phyloP scores from a whole-genome alignment of 1,284 basidiomycete genomes.

The Neonothopanus nambi region DNA sequence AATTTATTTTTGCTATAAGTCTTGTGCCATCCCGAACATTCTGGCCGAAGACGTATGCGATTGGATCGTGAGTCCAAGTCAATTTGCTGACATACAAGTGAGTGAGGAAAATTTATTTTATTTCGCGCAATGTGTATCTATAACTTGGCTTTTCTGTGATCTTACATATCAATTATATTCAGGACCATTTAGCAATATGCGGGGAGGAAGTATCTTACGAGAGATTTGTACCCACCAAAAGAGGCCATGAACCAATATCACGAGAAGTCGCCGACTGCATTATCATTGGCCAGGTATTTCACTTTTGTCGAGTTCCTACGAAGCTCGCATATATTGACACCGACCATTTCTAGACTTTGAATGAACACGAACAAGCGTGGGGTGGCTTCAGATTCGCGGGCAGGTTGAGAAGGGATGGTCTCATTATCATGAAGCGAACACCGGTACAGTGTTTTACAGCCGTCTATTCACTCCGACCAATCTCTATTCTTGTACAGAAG shows the following conservation, averaged over 20 bases:
- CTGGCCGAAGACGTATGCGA: constrained; percentile 1
- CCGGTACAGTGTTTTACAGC: constrained; percentile 36
- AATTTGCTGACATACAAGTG: constrained; percentile 21
- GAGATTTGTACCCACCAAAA: constrained; percentile 19
- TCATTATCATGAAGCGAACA: constrained; percentile 41
- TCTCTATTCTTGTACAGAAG: constrained; percentile 29
- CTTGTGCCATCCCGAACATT: constrained; percentile 21
- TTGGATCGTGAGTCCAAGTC: constrained; percentile 3
- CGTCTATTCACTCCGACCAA: background rate
- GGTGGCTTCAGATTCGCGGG: constrained; percentile 45
- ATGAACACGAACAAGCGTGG: constrained; percentile 48
- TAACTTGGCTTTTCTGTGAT: background rate
- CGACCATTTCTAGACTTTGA: constrained; percentile 35
- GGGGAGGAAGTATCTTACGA: constrained; percentile 28
- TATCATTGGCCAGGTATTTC: constrained; percentile 39
- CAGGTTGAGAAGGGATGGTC: constrained; percentile 38
- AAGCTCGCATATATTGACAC: no score
- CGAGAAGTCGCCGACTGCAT: constrained; percentile 33
- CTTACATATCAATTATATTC: background rate
- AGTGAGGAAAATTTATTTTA: constrained; percentile 1
- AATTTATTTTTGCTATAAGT: constrained; percentile 36
- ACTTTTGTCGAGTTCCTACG: background rate
- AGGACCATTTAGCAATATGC: constrained; percentile 14
- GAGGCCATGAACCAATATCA: constrained; percentile 4
- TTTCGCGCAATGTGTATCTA: background rate